Base-by-base conservation (phyloP, 2,329 filamentous ascomycete genomes). In the Penicillium sp. region DNA sequence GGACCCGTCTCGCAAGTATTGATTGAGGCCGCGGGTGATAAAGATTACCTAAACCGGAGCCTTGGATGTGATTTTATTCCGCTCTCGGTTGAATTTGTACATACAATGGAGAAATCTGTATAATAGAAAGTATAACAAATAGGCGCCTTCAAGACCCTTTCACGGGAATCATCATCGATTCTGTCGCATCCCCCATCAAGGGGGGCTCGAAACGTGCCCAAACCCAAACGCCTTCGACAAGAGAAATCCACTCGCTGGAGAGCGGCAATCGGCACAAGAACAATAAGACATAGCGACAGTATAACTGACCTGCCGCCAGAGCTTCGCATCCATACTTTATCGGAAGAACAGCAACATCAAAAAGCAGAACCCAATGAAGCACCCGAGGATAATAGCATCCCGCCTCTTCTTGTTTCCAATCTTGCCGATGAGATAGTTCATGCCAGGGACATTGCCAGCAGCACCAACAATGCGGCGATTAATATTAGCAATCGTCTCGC, bases 371-470 rank as follows among this genome's bases (percentile, higher is more conserved):
- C 92, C 92, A 69, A 99, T 92, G 69, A 99, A 96, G 46, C 82
- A 80, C 19, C 91, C 94, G 79, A 99, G 84, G 63, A 99, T 96
- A 65, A 99, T 88, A 31, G 92, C 92, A 75, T 99, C 94, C 67
- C 94, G 87, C 73, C 93, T 86, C 83, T 96, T 96, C 81, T 96
- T 95, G 57, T 91, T 88, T 51, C 92, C 93, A 76, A 99, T 99
- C 76, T 91, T 89, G 50, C 87, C 86, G 67, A 99, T 97, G 70
- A 99, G 79, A 50, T 87, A 87, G 75, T 97, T 99, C 67, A 99
- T 87, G 1, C 94, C 94, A 0, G 94, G 94, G 16, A 99, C 89
- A 72, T 96, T 89, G 70, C 90, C 91, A 39, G 93, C 94, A 29
- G 92, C 93, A 34, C 89, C 82, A 5, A 91, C 92, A 74, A 99